Evolutionary conservation across 306 rosid genomes (phyloP).

Genomic region (Cajanus cajan): DNA sequence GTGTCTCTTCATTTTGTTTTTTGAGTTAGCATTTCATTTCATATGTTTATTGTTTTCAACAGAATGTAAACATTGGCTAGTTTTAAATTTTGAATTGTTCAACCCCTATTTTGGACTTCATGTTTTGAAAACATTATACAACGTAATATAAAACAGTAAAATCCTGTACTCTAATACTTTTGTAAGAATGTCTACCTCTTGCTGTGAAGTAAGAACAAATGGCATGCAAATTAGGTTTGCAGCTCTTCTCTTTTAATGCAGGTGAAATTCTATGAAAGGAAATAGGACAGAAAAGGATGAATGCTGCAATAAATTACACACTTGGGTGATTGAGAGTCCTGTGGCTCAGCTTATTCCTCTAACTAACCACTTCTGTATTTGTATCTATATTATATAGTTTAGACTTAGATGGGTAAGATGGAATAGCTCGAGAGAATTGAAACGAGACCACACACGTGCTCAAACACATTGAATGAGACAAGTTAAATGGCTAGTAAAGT

Average conservation of each 20-base stretch:
- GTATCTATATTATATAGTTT: not conserved
- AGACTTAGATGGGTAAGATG: not conserved
- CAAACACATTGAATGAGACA: not conserved
- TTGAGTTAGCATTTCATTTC: not conserved
- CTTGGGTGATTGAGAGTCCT: not conserved
- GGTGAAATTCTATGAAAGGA: too few relatives aligned
- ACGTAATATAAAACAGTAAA: too few relatives aligned
- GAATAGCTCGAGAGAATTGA: not conserved
- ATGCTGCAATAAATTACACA: not conserved
- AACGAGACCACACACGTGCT: not conserved
- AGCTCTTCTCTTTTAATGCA: too few relatives aligned
- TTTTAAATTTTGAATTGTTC: not conserved
- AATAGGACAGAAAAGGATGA: not conserved
- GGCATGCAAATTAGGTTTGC: too few relatives aligned
- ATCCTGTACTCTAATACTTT: too few relatives aligned
- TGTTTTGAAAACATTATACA: not conserved
- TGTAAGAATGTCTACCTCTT: too few relatives aligned
- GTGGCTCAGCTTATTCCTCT: not conserved
- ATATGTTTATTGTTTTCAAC: not conserved
- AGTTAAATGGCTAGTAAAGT: not conserved
- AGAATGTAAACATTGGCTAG: not conserved
- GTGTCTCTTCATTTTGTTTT: not conserved
- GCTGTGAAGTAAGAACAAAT: too few relatives aligned
- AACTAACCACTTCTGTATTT: not conserved
- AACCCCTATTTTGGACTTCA: not conserved